Evolutionary conservation across 805 yeast genomes (phyloP).

Genomic region (Citeromyces nyonsensis): DNA sequence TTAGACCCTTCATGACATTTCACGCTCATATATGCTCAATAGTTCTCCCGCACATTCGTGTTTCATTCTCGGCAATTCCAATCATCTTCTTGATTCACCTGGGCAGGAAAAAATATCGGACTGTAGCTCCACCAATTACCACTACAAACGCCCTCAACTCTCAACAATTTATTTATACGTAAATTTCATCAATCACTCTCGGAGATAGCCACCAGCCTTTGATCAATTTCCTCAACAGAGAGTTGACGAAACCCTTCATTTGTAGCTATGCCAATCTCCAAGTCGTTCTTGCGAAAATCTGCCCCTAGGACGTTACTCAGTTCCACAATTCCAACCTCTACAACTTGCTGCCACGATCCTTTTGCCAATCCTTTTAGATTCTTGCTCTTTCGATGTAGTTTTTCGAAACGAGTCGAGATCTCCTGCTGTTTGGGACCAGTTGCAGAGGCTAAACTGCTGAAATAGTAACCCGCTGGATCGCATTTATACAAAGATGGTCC

Average conservation of each 20-base stretch:
- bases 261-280: conserved; percentile 85
- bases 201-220: conserved; percentile 84
- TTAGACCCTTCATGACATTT: too few species aligned
- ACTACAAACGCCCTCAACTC: too few species aligned
- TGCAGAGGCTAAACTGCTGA: conserved; percentile 82
- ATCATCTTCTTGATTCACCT: not conserved
- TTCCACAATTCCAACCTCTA: conserved; percentile 78
- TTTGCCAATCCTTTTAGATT: conserved; percentile 34
- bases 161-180: too few species aligned
- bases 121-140: too few species aligned
- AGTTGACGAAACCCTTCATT: conserved; percentile 55
- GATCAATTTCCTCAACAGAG: conserved; percentile 82
- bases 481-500: conserved; percentile 88
- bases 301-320: conserved; percentile 80
- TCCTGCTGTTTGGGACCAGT: conserved; percentile 98
- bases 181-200: conserved; percentile 63
- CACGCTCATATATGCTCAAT: too few species aligned
- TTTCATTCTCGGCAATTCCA: too few species aligned
- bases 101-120: too few species aligned
- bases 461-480: conserved; percentile 95
- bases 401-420: conserved; percentile 78
- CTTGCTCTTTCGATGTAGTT: conserved; percentile 59
- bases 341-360: conserved; percentile 82
- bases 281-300: conserved; percentile 85
- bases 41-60: too few species aligned